A percentile compares a stretch with the other conserved stretches of the same genome.
Evolutionary conservation across 2,329 filamentous ascomycete genomes (phyloP).

Genomic region (Orbilia blumenaviensis): DNA sequence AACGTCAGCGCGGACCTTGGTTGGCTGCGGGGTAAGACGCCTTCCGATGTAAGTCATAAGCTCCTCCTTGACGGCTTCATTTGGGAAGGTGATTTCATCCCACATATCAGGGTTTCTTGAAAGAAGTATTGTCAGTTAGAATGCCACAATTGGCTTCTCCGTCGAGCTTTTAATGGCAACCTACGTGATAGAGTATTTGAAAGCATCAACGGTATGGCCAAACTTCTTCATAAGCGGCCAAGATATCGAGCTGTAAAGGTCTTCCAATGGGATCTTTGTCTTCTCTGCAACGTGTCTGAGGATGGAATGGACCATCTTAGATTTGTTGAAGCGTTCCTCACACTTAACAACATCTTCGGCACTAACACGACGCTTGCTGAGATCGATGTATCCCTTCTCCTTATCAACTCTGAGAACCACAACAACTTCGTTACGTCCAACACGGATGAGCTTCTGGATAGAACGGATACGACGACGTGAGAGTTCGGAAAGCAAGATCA

Average conservation of each 20-base stretch:
- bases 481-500: conserved; percentile 97
- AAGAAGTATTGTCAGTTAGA: neutral
- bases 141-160: neutral
- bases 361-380: conserved; percentile 97
- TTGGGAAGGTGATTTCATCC: conserved; percentile 91
- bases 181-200: conserved; percentile 98
- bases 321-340: conserved; percentile 99
- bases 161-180: conserved; percentile 59
- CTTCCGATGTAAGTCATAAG: conserved; percentile 96
- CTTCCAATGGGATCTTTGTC: conserved; percentile 91
- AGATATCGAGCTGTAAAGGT: conserved; percentile 89
- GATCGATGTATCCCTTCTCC: conserved; percentile 98
- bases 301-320: conserved; percentile 98
- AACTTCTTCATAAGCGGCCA: conserved; percentile 99
- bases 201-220: conserved; percentile 94
- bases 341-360: conserved; percentile 98
- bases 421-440: conserved; percentile 97
- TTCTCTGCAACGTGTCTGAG: conserved; percentile 99
- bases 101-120: conserved; percentile 90
- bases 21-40: conserved; percentile 96
- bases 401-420: conserved; percentile 99
- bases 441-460: conserved; percentile 98
- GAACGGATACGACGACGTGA: conserved; percentile 97
- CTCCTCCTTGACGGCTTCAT: conserved; percentile 83
- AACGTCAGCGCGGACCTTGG: conserved; percentile 96